Conservation (phyloP, 2,329 filamentous ascomycete species). For the Xylariaceae sp. region DNA sequence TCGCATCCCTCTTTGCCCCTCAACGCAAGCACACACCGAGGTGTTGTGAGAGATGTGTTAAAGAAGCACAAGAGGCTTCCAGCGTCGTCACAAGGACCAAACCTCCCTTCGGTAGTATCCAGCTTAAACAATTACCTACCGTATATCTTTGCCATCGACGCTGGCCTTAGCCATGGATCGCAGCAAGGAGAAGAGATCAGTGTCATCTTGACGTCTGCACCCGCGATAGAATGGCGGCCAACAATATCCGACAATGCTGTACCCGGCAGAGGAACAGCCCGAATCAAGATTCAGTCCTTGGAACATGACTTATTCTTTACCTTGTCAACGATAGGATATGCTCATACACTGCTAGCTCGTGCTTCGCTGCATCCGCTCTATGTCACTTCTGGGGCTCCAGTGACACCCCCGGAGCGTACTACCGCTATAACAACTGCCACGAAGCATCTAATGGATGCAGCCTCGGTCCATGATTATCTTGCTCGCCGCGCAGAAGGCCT, state of each 20-base stretch:
- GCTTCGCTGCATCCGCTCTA: conserved; percentile 76
- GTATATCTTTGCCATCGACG: conserved; percentile 79
- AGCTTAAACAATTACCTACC: conserved; percentile 80
- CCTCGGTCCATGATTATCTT: conserved; percentile 78
- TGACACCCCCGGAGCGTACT: conserved; percentile 69
- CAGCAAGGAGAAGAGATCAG: conserved; percentile 66
- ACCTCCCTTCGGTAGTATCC: conserved; percentile 72
- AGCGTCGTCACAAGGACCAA: conserved; percentile 69
- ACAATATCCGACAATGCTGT: conserved; percentile 72
- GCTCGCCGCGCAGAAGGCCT: conserved; percentile 59
- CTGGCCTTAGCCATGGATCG: conserved; percentile 67
- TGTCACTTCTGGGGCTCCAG: conserved; percentile 64
- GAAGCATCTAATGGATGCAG: conserved; percentile 76
- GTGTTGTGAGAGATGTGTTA: conserved; percentile 79
- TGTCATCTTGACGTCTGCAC: conserved; percentile 65
- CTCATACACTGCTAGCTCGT: conserved; percentile 75
- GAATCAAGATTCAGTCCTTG: conserved; percentile 74
- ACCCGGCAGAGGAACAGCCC: conserved; percentile 66
- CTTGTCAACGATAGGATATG: conserved; percentile 76
- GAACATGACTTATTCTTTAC: conserved; percentile 85
- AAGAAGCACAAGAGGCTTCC: conserved; percentile 91
- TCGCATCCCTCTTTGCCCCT: conserved; percentile 90
- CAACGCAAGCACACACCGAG: conserved; percentile 80
- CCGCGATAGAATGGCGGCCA: conserved; percentile 82
- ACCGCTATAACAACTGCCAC: conserved; percentile 75